Evolutionary conservation across 257 asterid species (phyloP), one percentile per base, ranked within the genome.

Genomic region (Thymus mandschuricus): DNA sequence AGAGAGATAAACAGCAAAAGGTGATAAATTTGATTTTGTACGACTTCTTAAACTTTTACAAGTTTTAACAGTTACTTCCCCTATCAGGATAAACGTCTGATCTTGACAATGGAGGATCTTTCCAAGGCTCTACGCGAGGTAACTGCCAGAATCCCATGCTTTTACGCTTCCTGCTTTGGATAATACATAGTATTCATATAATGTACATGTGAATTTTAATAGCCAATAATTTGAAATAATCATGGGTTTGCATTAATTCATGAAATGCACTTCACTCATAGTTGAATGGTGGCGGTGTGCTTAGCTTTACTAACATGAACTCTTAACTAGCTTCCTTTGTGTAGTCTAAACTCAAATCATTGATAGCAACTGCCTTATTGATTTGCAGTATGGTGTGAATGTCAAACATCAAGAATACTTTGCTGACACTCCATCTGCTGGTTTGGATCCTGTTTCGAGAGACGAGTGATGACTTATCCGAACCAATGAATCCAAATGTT

Each of bases 1-100:
- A 87, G 76, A 86, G 98, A 86, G 98, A 92, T 74, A 90, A 89
- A 81, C 99, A 91, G 65, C 98, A 86, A 78, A 94, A 94, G 98
- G 98, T 73, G n/a, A 33, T 12, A 21, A 2, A 28, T 33, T 50
- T 55, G 54, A 70, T 75, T 64, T 65, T 54, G n/a, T 71, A 55
- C 75, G 61, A 50, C 21, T 72, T 54, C 38, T 54, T 28, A 13
- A 41, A 65, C 54, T 70, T 65, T 45, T 13, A 6, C 12, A 64
- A 58, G 9, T 57, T 66, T 78, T 83, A 66, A 89, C 60, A 33
- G 40, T 58, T 68, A 48, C 30, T 59, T 73, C 21, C 21, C 62
- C 41, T 75, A 28, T 75, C 81, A 94, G 99, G 99, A 94, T 74
- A 94, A 94, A 81, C 97, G 98, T 46, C 84, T 91, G 66, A 80